Base-by-base conservation (phyloP, 495 filamentous ascomycete species). In the Penicillium arizonense region DNA sequence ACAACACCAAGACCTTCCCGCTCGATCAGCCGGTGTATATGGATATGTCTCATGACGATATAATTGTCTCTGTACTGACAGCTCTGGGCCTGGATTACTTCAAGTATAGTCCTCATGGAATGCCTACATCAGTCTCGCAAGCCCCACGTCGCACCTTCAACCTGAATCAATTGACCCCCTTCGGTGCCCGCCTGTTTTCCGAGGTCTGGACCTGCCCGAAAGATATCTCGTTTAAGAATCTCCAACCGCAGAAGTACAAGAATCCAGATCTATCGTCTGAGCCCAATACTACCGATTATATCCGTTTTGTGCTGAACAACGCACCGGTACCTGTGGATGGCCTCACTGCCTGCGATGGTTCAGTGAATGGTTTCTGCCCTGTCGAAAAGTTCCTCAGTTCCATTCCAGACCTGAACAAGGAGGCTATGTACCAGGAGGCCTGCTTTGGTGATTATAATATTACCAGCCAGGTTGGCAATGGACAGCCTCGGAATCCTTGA, bases 121-220 rank as follows among this genome's bases (percentile, higher is more conserved):
- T 81, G 8, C 78, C 81, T n/a, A 58, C 65, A 3, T 62, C 64
- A 3, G 78, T 86, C 10, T 73, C 72, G 8, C 78, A 84, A 47
- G 58, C 63, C 0, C 39, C 50, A 8, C 44, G 8, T 4, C 61
- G 57, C 12, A 59, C 39, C 14, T 69, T 69, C 53, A 21, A 45
- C 13, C 16, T 67, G 2, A 57, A 54, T 18, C 36, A 69, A 20
- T 55, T 87, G 13, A 75, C 78, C 28, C 82, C 83, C 0, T 88
- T 86, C 52, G 84, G 74, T 8, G 81, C 81, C 0, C 70, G 83
- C 10, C 64, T 88, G 1, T 77, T 82, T 62, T 85, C 85, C 28
- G 84, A 88, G 57, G 63, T 88, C 50, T 69, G 66, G 66, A 67
- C 61, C 2, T 69, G 66, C 36, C 63, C 66, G 3, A 37, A 40